Evolutionary conservation across 2,329 filamentous ascomycete genomes (phyloP), one percentile per base, ranked within the genome.

Genomic region (Domatiomyces globalis): DNA sequence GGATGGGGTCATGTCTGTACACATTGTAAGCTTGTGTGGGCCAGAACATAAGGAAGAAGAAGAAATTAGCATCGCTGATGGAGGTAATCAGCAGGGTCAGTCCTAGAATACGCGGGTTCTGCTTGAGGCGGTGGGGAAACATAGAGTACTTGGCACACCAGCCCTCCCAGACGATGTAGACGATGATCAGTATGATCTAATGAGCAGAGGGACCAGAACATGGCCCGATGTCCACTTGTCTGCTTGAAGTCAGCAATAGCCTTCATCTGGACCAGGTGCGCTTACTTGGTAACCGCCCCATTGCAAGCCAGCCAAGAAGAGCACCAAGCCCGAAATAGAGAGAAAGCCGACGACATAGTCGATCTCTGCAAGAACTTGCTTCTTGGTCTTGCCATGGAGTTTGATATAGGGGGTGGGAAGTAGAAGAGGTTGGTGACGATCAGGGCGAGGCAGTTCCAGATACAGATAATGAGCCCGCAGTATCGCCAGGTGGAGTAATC

Each of bases 1-100:
- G 72, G n/a, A 81, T 64, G 0, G 80, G 79, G 55, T 83, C 77
- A 54, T 83, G 77, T 5, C 77, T 76, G 61, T 81, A 83, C 6
- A 82, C 74, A 56, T 81, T 81, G 65, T 77, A 80, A 1, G 76
- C 73, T 62, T 82, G 74, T 0, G 77, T 79, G 4, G 78, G 78
- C 78, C 78, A 83, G 62, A 83, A 79, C 62, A 71, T 70, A 45
- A 71, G 61, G 1, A 74, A 66, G 0, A 73, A 73, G 60, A 78
- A 76, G 64, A 78, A 79, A 59, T 79, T 78, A 52, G 74, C 72
- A 3, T 77, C 77, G 1, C 74, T 77, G 48, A 79, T 75, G 58
- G 77, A 77, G 10, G 76, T 79, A 58, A 80, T 78, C 48, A 80
- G 59, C n/a, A 79, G 66, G 0, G 75, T 78, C 19, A 79, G 66